Conservation (phyloP, 768 basidiomycete species). For the Chiua virens region DNA sequence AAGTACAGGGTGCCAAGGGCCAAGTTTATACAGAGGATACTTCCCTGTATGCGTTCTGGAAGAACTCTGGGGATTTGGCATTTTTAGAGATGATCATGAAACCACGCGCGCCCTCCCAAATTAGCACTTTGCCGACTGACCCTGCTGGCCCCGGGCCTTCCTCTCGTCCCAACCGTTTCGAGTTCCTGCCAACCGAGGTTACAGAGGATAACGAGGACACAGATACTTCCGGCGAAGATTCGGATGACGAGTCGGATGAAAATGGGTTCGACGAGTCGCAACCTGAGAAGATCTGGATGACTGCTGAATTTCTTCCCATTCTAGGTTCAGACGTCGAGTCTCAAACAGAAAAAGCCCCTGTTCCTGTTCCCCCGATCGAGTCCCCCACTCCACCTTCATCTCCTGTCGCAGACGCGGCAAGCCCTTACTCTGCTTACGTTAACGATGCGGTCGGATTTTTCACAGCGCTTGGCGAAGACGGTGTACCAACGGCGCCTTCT, state of each 20-base stretch:
- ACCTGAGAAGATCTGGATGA: slow-evolving; percentile 35
- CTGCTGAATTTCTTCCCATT: neutral
- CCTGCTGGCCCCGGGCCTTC: slow-evolving; percentile 1
- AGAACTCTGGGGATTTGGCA: slow-evolving; percentile 42
- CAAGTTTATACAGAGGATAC: slow-evolving; percentile 20
- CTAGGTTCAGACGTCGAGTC: neutral
- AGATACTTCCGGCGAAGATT: neutral
- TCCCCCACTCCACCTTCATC: neutral
- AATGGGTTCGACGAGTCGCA: slow-evolving; percentile 1
- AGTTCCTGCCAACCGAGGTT: slow-evolving; percentile 2
- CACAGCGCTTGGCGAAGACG: slow-evolving; percentile 32
- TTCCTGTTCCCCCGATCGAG: neutral
- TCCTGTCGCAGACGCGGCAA: neutral
- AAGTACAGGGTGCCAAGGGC: slow-evolving; percentile 30
- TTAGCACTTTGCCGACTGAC: neutral
- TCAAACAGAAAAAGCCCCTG: neutral
- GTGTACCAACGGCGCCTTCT: slow-evolving; percentile 39
- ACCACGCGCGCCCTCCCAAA: neutral
- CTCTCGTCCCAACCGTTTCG: slow-evolving; percentile 18
- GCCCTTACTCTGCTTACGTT: slow-evolving; percentile 17
- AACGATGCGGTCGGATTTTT: slow-evolving; percentile 37
- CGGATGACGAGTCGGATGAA: slow-evolving; percentile 9
- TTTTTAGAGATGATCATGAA: slow-evolving; percentile 37
- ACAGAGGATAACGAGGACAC: neutral
- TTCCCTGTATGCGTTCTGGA: slow-evolving; percentile 54